phyloP scores from a whole-genome alignment of 352 stramenopile species.

The Peronospora farinosa region DNA sequence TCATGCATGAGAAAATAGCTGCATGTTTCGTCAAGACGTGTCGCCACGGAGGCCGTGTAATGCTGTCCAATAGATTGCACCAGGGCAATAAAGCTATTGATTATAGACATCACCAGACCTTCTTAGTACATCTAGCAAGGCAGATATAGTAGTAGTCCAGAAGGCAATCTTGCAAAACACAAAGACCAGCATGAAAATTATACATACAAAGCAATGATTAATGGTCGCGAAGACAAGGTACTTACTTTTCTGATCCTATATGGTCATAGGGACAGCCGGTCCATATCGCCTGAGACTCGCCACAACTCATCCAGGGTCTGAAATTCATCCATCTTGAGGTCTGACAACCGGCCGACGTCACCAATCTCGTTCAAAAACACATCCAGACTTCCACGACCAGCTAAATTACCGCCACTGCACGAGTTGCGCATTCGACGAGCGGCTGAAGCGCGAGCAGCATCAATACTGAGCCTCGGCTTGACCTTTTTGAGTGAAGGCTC shows the following conservation, averaged over 20 bases:
- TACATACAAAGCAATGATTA: slow-evolving; percentile 17
- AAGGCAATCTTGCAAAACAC: slow-evolving; percentile 20
- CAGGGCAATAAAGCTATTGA: too few species aligned
- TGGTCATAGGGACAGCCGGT: slow-evolving; percentile 68
- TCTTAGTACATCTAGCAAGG: too few species aligned
- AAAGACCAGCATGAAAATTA: not conserved
- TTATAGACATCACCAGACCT: too few species aligned
- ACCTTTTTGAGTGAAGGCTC: slow-evolving; percentile 73
- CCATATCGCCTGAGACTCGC: slow-evolving; percentile 82
- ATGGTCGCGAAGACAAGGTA: not conserved
- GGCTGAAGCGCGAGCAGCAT: slow-evolving; percentile 64
- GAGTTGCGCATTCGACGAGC: slow-evolving; percentile 63
- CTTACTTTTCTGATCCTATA: slow-evolving; percentile 16
- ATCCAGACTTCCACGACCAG: slow-evolving; percentile 55
- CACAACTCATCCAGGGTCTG: slow-evolving; percentile 76
- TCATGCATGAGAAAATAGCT: too few species aligned
- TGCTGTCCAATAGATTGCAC: too few species aligned
- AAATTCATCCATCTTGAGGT: slow-evolving; percentile 85
- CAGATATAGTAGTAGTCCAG: not conserved
- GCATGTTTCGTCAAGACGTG: too few species aligned
- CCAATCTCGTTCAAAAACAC: slow-evolving; percentile 79
- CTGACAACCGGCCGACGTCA: slow-evolving; percentile 69
- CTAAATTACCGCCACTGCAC: slow-evolving; percentile 39
- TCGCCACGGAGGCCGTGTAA: too few species aligned
- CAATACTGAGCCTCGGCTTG: slow-evolving; percentile 66